Percentiles rank a stretch among this genome's conserved stretches.
Evolutionary conservation across 2,329 filamentous ascomycete species (phyloP).

Genomic region (Monosporascus cannonballus): DNA sequence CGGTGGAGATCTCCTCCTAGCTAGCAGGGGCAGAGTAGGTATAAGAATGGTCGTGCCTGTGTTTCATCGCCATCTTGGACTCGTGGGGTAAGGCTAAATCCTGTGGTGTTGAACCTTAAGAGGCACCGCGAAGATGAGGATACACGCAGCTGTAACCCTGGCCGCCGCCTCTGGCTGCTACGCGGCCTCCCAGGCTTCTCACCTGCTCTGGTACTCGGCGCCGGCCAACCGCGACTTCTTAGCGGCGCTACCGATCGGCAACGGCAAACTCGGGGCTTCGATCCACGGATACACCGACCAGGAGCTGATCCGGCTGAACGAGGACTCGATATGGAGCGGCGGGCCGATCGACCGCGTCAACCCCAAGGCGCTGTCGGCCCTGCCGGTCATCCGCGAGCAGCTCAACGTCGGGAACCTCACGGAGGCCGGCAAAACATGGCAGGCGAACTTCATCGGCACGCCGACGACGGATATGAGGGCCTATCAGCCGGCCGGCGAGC

Average conservation of each 20-base stretch:
- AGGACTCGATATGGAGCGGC: slow-evolving; percentile 35
- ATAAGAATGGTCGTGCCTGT: not conserved
- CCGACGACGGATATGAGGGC: slow-evolving; percentile 29
- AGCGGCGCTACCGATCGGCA: slow-evolving; percentile 30
- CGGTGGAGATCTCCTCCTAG: not conserved
- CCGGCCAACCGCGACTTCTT: not conserved
- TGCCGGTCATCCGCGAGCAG: slow-evolving; percentile 26
- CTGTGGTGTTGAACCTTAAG: not conserved
- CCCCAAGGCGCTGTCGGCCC: slow-evolving; percentile 21
- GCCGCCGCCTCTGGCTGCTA: not conserved
- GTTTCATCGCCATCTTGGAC: not conserved
- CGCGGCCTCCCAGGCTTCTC: not conserved
- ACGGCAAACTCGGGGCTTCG: slow-evolving; percentile 31
- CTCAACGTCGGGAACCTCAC: slow-evolving; percentile 28
- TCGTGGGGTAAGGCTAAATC: not conserved
- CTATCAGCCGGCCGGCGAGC: slow-evolving; percentile 23
- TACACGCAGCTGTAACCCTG: not conserved
- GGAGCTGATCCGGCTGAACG: slow-evolving; percentile 33
- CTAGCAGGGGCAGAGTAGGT: not conserved
- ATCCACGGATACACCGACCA: slow-evolving; percentile 31
- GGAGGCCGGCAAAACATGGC: slow-evolving; percentile 28
- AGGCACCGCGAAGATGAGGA: not conserved
- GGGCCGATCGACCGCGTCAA: slow-evolving; percentile 31
- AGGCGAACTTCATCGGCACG: slow-evolving; percentile 27
- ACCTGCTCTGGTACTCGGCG: not conserved